A percentile compares a stretch with the other conserved stretches of the same genome.
Evolutionary conservation across 2,329 filamentous ascomycete species (phyloP).

Genomic region (Chrysosporium queenslandicum): DNA sequence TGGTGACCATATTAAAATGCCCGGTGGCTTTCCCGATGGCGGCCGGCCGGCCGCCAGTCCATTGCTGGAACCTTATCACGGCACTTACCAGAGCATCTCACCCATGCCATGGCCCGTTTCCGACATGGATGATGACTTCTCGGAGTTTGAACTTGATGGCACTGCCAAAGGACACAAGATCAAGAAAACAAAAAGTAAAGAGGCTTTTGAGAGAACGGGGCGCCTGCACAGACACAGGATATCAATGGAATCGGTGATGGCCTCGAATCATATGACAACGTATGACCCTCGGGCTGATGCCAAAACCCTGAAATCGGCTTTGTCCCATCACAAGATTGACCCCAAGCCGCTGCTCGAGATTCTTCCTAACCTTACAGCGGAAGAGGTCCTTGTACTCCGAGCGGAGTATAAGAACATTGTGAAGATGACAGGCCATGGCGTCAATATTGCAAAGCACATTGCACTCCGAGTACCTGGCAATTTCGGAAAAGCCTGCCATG

Average conservation of each 20-base stretch:
- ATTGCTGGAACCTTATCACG: slow-evolving; percentile 80
- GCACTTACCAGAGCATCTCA: slow-evolving; percentile 87
- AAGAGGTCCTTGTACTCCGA: slow-evolving; percentile 80
- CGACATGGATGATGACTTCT: slow-evolving; percentile 46
- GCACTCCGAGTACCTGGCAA: slow-evolving; percentile 41
- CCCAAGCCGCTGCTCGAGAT: slow-evolving; percentile 67
- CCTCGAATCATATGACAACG: slow-evolving; percentile 57
- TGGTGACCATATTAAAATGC: slow-evolving; percentile 28
- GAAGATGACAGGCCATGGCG: slow-evolving; percentile 48
- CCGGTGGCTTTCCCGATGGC: slow-evolving; percentile 23
- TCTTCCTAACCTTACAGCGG: slow-evolving; percentile 70
- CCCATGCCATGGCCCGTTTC: slow-evolving; percentile 77
- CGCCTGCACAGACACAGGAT: slow-evolving; percentile 39
- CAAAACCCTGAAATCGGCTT: slow-evolving; percentile 60
- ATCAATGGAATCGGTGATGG: slow-evolving; percentile 29
- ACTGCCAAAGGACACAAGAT: slow-evolving; percentile 21
- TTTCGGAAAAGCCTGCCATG: slow-evolving; percentile 85
- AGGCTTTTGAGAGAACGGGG: slow-evolving; percentile 29
- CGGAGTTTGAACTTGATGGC: slow-evolving; percentile 40
- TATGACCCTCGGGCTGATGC: slow-evolving; percentile 78
- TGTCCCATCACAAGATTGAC: slow-evolving; percentile 59
- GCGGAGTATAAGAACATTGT: slow-evolving; percentile 82
- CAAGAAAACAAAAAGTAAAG: slow-evolving; percentile 22
- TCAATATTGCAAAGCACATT: slow-evolving; percentile 44
- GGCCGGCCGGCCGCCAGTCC: slow-evolving; percentile 63